Base-by-base conservation (phyloP, 176 grass and related monocot species). In the Poa annua region DNA sequence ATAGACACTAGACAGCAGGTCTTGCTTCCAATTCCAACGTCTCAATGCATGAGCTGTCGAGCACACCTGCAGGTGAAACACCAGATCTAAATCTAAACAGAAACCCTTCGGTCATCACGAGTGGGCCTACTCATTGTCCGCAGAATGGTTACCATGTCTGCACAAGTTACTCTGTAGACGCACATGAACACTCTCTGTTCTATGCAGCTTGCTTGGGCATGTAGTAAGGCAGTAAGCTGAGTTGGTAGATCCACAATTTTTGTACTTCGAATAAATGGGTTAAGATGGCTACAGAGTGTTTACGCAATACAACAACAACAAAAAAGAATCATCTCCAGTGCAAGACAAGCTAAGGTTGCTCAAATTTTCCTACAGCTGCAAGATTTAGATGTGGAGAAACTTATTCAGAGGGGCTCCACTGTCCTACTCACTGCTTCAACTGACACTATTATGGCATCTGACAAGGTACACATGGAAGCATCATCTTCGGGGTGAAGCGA, bases 61-160 rank as follows among this genome's bases (percentile, higher is more conserved):
- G 75, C 74, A 67, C 79, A 86, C 47, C 79, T 13, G 66, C 65
- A 49, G 66, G 54, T 48, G 47, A 67, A 79, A 29, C 7, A 22
- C 16, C 75, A 68, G 80, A 90, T 90, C 88, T 79, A 74, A 83
- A 78, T 78, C 84, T 29, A 64, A 64, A 74, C 56, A 20, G 66
- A 78, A 74, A 1, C 60, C 48, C 16, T 85, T 26, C 6, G 25
- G 14, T 19, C 4, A 62, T 75, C 75, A 80, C 44, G 80, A 85
- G 64, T 5, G 78, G 78, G 44, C 15, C 83, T 71, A 42, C 52
- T 69, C 41, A 63, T 63, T 51, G 19, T 26, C 53, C 77, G 45
- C 70, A 76, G 19, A 48, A 57, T 39, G 61, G 53, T 34, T 32
- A 76, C 24, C 39, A 20, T 69, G 76, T 10, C 87, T 25, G 77